Conservation (phyloP, 306 rosid genomes). For the Ziziphus jujuba region DNA sequence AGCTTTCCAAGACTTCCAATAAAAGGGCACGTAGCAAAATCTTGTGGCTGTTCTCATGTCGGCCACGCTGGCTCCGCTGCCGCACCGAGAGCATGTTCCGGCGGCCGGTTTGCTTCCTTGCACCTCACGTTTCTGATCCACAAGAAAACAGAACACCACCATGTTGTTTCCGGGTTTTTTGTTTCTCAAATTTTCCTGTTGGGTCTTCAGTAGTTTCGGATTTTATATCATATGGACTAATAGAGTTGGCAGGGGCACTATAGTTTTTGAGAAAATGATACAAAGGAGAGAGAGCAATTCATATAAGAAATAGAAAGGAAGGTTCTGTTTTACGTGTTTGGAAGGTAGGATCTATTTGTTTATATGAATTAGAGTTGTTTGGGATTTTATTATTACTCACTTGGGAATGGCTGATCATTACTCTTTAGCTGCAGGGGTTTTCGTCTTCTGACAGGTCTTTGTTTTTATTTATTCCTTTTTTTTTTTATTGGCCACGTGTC, state of each 20-base stretch:
- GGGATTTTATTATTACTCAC: too few relatives aligned
- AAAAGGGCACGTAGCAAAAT: constrained; percentile 78
- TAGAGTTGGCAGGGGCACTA: too few relatives aligned
- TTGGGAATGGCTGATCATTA: too few relatives aligned
- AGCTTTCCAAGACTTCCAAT: constrained; percentile 77
- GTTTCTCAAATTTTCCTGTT: neutral
- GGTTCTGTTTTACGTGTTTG: too few relatives aligned
- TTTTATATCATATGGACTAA: neutral
- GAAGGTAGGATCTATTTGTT: too few relatives aligned
- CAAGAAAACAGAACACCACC: constrained; percentile 83
- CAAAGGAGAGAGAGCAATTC: too few relatives aligned
- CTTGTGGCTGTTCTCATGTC: constrained; percentile 83
- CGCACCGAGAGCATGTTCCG: constrained; percentile 80
- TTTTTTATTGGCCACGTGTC: constrained; percentile 26
- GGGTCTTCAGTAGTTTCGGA: neutral
- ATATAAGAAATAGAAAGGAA: too few relatives aligned
- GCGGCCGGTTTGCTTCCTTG: constrained; percentile 84
- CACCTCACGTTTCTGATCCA: constrained; percentile 66
- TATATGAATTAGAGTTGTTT: too few relatives aligned
- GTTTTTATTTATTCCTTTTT: too few relatives aligned
- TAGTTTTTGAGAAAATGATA: too few relatives aligned
- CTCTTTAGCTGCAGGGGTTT: neutral
- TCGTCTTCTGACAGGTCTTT: constrained; percentile 1
- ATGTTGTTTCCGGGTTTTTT: constrained; percentile 5
- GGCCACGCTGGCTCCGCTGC: constrained; percentile 89